Evolutionary conservation across 129 eudicot genomes (phyloP).

Genomic region (Kitagawia praeruptora): DNA sequence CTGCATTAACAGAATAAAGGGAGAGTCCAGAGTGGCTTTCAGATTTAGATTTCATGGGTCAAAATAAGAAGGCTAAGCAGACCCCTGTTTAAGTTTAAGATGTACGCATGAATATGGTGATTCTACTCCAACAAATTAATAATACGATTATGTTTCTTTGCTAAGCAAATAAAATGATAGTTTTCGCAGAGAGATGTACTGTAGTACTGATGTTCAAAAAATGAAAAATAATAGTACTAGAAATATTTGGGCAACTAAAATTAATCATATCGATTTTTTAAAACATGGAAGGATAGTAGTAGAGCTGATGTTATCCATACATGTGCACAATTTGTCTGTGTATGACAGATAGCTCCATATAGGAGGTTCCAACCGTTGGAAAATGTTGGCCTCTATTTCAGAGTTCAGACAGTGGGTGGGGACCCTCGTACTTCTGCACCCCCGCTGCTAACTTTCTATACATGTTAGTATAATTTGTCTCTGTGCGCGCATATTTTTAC

Average conservation of each 20-base stretch:
- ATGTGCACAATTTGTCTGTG: background rate
- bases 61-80: background rate
- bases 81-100: background rate
- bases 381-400: background rate
- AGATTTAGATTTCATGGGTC: background rate
- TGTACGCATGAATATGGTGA: too few species aligned
- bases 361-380: background rate
- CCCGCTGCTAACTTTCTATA: background rate
- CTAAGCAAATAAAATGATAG: too few species aligned
- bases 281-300: background rate
- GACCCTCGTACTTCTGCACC: conserved; percentile 1
- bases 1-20: background rate
- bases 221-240: background rate
- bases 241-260: background rate
- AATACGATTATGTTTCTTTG: too few species aligned
- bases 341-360: background rate
- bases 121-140: too few species aligned
- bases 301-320: too few species aligned
- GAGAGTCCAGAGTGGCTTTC: background rate
- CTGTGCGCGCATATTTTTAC: background rate
- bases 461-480: background rate
- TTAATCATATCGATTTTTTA: background rate
- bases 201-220: too few species aligned
- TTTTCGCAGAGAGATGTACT: too few species aligned
- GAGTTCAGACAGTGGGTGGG: background rate